These are phyloP conservation scores for Trichoderma hamatum DNA, from an alignment of 2,329 filamentous ascomycete genomes.

Conservation along the genomic window DNA sequence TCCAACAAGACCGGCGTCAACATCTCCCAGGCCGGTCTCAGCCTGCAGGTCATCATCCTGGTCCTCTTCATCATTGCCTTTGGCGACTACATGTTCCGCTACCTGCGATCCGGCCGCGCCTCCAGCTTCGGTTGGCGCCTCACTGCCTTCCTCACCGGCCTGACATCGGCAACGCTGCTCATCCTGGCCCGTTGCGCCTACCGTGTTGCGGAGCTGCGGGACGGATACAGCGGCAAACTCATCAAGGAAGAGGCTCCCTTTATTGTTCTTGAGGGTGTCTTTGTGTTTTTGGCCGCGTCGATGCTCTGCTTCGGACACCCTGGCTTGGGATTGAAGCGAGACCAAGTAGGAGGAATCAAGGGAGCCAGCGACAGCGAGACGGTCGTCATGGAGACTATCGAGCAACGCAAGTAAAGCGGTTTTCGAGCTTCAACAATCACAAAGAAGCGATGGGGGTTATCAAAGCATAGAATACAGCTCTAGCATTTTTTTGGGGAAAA, in stretches of 20 bases:
- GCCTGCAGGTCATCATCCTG: constrained; percentile 61
- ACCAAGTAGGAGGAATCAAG: constrained; percentile 22
- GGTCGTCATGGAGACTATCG: background rate
- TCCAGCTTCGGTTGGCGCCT: constrained; percentile 37
- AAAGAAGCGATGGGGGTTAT: background rate
- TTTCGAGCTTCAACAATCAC: background rate
- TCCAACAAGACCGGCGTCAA: constrained; percentile 44
- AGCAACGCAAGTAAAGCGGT: background rate
- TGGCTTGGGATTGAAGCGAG: constrained; percentile 43
- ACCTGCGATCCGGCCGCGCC: constrained; percentile 37
- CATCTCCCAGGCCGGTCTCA: constrained; percentile 55
- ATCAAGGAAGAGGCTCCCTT: constrained; percentile 57
- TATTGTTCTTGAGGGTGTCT: constrained; percentile 54
- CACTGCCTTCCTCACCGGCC: constrained; percentile 54
- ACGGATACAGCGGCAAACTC: constrained; percentile 61
- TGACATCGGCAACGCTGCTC: constrained; percentile 57
- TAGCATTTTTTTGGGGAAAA: background rate
- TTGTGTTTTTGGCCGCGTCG: constrained; percentile 44
- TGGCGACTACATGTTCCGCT: constrained; percentile 54
- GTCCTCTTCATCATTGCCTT: constrained; percentile 54
- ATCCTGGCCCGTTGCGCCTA: constrained; percentile 66
- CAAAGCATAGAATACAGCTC: background rate
- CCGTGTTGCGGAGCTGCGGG: constrained; percentile 66
- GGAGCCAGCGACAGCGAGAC: constrained; percentile 35
- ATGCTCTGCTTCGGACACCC: constrained; percentile 48